Conservation (phyloP, 164 flowering plant genomes). For the Echeveria elegans region DNA sequence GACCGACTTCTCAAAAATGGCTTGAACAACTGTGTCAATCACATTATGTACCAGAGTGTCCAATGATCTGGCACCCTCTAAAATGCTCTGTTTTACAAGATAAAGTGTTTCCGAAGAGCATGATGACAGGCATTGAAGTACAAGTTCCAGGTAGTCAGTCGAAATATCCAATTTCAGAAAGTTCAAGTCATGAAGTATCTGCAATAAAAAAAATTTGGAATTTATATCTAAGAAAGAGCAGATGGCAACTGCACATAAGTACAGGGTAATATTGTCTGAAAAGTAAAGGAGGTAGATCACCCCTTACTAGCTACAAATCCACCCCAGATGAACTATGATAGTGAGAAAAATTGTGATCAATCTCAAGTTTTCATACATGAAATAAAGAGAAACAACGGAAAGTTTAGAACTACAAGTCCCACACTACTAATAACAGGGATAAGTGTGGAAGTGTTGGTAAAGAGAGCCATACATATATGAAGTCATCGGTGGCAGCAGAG, state of each 20-base stretch:
- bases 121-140: conserved; percentile 54
- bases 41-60: conserved; percentile 45
- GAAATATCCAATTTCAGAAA: conserved; percentile 43
- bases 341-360: not conserved
- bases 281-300: not conserved
- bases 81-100: conserved; percentile 62
- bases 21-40: conserved; percentile 47
- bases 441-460: not conserved
- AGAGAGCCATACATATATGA: conserved; percentile 51
- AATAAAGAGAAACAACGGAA: not conserved
- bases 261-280: not conserved
- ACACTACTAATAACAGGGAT: not conserved
- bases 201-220: conserved; percentile 17
- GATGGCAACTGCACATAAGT: not conserved
- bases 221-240: not conserved
- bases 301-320: not conserved
- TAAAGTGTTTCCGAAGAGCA: conserved; percentile 67
- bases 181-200: conserved; percentile 80
- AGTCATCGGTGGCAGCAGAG: conserved; percentile 73
- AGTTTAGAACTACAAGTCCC: not conserved
- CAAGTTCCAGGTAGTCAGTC: conserved; percentile 50
- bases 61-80: conserved; percentile 51
- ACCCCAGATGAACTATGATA: not conserved
- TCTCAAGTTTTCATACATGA: not conserved
- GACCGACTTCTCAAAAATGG: conserved; percentile 72